These are phyloP conservation scores for Apocynum venetum DNA, from an alignment of 257 asterid species.

Conservation along the genomic window DNA sequence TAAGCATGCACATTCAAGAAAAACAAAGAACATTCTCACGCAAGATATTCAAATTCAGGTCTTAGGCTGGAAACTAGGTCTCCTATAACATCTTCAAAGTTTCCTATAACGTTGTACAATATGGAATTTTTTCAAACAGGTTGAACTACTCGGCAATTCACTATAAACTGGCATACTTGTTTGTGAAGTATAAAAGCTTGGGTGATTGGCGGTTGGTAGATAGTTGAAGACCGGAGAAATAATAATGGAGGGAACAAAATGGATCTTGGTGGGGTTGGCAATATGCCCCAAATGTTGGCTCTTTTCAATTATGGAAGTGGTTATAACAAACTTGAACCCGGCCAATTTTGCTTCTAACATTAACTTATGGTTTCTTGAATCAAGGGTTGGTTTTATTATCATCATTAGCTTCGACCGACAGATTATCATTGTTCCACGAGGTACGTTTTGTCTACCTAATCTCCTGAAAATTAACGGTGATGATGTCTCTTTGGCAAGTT, in stretches of 20 bases:
- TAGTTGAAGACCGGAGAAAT: neutral
- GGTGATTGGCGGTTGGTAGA: neutral
- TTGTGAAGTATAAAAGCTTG: neutral
- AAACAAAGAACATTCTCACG: no score
- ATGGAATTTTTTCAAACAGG: no score
- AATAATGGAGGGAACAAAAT: neutral
- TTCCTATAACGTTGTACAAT: no score
- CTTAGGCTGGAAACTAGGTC: no score
- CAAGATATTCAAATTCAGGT: no score
- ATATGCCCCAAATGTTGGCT: neutral
- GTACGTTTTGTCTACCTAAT: neutral
- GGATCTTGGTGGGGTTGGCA: neutral
- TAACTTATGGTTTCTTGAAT: neutral
- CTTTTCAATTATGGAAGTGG: constrained; percentile 18
- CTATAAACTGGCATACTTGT: neutral
- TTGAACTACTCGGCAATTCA: no score
- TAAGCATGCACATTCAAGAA: no score
- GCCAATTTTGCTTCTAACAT: neutral
- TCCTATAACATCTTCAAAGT: no score
- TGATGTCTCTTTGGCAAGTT: neutral
- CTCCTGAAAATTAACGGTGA: neutral
- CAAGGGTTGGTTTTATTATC: neutral
- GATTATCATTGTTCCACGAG: neutral
- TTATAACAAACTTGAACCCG: constrained; percentile 11
- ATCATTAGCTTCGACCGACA: neutral